phyloP scores from a whole-genome alignment of 2,329 filamentous ascomycete genomes.

The Cladosporium phlei region DNA sequence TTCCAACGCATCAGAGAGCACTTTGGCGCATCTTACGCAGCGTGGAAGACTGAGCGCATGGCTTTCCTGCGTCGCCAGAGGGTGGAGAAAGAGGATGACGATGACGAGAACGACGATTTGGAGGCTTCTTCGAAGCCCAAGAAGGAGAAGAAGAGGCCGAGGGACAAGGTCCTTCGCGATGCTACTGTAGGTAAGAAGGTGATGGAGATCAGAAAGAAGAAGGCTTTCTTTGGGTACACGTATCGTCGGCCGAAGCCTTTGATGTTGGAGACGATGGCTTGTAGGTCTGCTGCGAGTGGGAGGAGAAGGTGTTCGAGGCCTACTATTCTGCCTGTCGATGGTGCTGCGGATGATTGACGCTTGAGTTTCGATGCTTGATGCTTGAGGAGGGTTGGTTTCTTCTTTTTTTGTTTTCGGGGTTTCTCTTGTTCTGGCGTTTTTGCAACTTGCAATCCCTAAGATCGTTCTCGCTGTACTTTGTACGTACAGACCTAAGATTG shows the following conservation, averaged over 20 bases:
- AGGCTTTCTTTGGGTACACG: conserved; percentile 84
- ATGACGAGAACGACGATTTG: neutral
- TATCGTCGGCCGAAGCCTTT: conserved; percentile 53
- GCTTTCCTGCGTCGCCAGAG: conserved; percentile 1
- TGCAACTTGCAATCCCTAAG: too few relatives aligned
- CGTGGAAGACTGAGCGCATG: conserved; percentile 26
- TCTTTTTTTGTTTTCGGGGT: neutral
- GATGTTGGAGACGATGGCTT: conserved; percentile 16
- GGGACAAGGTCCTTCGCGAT: conserved; percentile 83
- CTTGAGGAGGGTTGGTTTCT: neutral
- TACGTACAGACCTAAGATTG: too few relatives aligned
- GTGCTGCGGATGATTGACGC: conserved; percentile 4
- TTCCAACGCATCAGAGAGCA: conserved; percentile 30
- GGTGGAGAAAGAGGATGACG: neutral
- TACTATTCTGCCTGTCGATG: conserved; percentile 24
- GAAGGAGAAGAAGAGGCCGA: conserved; percentile 70
- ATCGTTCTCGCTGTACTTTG: too few relatives aligned
- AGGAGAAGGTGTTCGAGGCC: conserved; percentile 18
- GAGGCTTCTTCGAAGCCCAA: too few relatives aligned
- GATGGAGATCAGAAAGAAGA: conserved; percentile 75
- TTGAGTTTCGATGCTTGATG: neutral
- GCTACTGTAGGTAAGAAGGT: conserved; percentile 59
- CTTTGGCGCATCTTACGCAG: conserved; percentile 26
- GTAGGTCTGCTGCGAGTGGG: conserved; percentile 12
- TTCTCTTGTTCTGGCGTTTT: too few relatives aligned